These are phyloP conservation scores for Megacollybia marginata DNA, from an alignment of 768 basidiomycete species.

Conservation along the genomic window DNA sequence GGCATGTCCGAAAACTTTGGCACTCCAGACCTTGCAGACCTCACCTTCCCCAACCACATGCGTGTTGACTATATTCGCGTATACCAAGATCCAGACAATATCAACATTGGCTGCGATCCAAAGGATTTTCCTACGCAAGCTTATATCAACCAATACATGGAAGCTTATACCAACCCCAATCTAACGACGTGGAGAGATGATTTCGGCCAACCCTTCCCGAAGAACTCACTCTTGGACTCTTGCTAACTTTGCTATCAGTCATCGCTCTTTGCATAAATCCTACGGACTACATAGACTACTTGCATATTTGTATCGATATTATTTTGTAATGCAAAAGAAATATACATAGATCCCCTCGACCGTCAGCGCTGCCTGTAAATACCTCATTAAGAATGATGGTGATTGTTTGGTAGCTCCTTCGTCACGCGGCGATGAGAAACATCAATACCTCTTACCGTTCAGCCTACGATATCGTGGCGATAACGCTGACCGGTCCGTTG, in stretches of 20 bases:
- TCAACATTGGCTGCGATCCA: slow-evolving; percentile 72
- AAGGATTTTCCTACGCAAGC: slow-evolving; percentile 55
- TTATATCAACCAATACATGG: slow-evolving; percentile 58
- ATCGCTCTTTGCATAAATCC: no score
- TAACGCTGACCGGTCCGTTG: no score
- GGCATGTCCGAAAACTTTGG: slow-evolving; percentile 82
- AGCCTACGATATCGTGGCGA: no score
- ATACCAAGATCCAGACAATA: slow-evolving; percentile 56
- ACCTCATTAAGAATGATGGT: no score
- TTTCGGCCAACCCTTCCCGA: slow-evolving; percentile 39
- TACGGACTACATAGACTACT: no score
- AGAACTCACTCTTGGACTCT: slow-evolving; percentile 37
- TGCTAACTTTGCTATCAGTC: slow-evolving; percentile 22
- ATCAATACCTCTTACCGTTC: no score
- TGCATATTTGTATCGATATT: no score
- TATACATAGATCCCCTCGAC: no score
- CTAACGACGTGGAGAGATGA: slow-evolving; percentile 38
- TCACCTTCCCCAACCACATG: slow-evolving; percentile 61
- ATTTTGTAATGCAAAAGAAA: no score
- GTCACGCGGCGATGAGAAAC: no score
- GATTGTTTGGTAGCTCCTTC: no score
- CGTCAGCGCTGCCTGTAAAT: no score
- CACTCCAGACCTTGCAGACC: slow-evolving; percentile 54
- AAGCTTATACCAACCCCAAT: slow-evolving; percentile 51
- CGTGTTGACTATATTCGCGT: slow-evolving; percentile 51